Conservation (phyloP, 1,284 basidiomycete species). For the Ustilago curta region DNA sequence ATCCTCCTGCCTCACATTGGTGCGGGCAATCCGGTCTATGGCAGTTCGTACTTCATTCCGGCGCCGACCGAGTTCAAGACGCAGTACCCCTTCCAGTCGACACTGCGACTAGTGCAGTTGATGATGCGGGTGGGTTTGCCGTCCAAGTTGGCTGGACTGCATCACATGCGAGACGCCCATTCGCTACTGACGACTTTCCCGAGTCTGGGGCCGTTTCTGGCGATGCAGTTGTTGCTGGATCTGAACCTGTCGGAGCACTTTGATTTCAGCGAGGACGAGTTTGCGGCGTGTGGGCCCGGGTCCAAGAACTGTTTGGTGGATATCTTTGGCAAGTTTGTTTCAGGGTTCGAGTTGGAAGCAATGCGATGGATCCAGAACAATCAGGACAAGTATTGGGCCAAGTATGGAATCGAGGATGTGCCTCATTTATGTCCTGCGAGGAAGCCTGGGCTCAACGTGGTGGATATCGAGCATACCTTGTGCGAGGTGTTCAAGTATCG, state of each 20-base stretch:
- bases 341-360: constrained; percentile 72
- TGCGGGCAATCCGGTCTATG: constrained; percentile 73
- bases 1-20: constrained; percentile 72
- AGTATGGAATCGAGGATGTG: constrained; percentile 34
- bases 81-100: constrained; percentile 73
- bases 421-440: constrained; percentile 42
- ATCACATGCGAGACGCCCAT: constrained; percentile 74
- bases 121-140: constrained; percentile 74
- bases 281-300: constrained; percentile 76
- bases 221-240: constrained; percentile 72
- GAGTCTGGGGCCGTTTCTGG: constrained; percentile 75
- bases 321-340: constrained; percentile 72
- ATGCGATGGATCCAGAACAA: constrained; percentile 75
- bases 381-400: constrained; percentile 74
- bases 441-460: constrained; percentile 72
- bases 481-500: constrained; percentile 79
- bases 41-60: constrained; percentile 77
- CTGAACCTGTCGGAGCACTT: constrained; percentile 72
- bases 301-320: constrained; percentile 74
- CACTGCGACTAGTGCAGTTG: constrained; percentile 73
- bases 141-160: constrained; percentile 70
- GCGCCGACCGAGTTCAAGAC: constrained; percentile 73
- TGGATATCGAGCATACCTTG: constrained; percentile 76
- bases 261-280: constrained; percentile 75
- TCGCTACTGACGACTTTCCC: constrained; percentile 74